Percentiles rank a stretch among this genome's conserved stretches.
phyloP scores from a whole-genome alignment of 176 grass and related monocot genomes.

The Tillandsia fasciculata region DNA sequence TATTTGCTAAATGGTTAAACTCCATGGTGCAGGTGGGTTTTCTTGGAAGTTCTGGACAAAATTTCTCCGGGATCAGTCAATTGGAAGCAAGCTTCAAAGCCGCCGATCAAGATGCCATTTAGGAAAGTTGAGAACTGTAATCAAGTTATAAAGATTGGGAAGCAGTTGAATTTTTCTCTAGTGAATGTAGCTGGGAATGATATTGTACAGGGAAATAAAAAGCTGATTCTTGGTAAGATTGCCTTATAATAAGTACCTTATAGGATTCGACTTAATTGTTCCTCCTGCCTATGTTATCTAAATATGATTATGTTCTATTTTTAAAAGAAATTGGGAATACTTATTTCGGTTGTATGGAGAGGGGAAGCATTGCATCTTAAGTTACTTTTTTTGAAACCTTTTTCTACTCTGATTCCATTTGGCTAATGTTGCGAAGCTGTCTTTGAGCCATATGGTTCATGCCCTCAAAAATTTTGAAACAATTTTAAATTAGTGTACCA shows the following conservation, averaged over 20 bases:
- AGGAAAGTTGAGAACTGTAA: conserved; percentile 98
- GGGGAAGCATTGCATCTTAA: too few species aligned
- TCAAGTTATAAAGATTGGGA: conserved; percentile 89
- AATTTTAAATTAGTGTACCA: neutral
- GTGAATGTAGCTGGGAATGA: conserved; percentile 98
- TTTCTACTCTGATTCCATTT: too few species aligned
- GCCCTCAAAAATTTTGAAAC: neutral
- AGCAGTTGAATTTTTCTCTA: conserved; percentile 73
- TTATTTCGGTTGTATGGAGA: too few species aligned
- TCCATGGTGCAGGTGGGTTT: conserved; percentile 71
- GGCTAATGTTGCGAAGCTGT: too few species aligned
- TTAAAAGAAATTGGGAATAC: too few species aligned
- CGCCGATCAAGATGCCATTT: conserved; percentile 93
- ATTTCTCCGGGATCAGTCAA: conserved; percentile 83
- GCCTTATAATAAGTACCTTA: neutral
- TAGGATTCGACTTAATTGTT: too few species aligned
- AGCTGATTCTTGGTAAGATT: conserved; percentile 78
- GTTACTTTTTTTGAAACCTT: too few species aligned
- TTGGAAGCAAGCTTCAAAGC: conserved; percentile 90
- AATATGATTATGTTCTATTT: too few species aligned
- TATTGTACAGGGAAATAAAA: conserved; percentile 99
- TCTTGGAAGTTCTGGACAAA: conserved; percentile 95
- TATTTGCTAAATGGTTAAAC: neutral
- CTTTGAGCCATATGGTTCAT: neutral
- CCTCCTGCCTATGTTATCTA: too few species aligned